phyloP scores from a whole-genome alignment of 345 rosid species.

The Reutealis trisperma region DNA sequence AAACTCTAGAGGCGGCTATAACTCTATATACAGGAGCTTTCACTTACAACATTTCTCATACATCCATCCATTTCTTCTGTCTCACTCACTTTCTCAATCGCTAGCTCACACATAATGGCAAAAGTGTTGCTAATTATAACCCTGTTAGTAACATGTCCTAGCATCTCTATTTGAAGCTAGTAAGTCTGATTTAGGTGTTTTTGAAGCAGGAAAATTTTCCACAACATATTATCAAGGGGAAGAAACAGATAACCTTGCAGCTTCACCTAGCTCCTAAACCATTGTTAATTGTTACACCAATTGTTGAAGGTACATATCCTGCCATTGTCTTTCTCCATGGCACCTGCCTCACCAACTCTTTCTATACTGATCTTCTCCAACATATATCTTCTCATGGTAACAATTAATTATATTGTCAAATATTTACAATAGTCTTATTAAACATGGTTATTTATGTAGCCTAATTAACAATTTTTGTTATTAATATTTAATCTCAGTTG shows the following conservation, averaged over 20 bases:
- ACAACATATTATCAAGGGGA: background rate
- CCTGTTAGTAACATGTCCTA: background rate
- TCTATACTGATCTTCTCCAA: constrained; percentile 36
- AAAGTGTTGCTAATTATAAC: background rate
- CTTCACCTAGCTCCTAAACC: constrained; percentile 37
- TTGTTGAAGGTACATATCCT: constrained; percentile 29
- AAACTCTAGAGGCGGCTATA: no score
- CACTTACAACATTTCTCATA: no score
- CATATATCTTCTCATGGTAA: constrained; percentile 45
- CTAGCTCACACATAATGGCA: background rate
- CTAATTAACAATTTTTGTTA: no score
- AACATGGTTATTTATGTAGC: no score
- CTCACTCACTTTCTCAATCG: no score
- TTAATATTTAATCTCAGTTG: background rate
- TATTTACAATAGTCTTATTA: no score
- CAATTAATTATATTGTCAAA: no score
- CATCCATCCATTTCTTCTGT: no score
- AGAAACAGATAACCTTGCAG: background rate
- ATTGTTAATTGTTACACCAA: constrained; percentile 33
- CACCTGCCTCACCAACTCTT: no score
- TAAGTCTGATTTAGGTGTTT: background rate
- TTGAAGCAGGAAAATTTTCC: constrained; percentile 1
- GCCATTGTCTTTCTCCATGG: no score
- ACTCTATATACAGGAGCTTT: no score
- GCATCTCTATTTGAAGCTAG: background rate